A percentile compares a stretch with the other conserved stretches of the same genome.
These are phyloP conservation scores for Corylus americana DNA, from an alignment of 306 rosid species.

Conservation along the genomic window DNA sequence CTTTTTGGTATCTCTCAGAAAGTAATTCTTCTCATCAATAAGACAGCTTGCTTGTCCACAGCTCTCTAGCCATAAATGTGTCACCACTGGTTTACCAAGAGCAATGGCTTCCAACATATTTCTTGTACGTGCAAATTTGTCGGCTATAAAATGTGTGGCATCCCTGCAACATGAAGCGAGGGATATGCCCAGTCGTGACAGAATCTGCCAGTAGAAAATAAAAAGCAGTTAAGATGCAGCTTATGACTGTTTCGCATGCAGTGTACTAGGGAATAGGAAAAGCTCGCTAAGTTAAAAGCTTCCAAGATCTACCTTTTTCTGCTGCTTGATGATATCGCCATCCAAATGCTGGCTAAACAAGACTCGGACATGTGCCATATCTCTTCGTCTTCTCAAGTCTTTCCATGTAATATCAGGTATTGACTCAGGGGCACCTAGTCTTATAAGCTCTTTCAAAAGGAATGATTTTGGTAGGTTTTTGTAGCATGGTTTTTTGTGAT, in stretches of 20 bases:
- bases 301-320: slow-evolving; percentile 66
- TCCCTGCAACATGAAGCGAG: slow-evolving; percentile 61
- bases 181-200: slow-evolving; percentile 65
- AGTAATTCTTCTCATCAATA: slow-evolving; percentile 76
- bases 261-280: slow-evolving; percentile 10
- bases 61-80: slow-evolving; percentile 82
- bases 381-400: slow-evolving; percentile 74
- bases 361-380: slow-evolving; percentile 64
- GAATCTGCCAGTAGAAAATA: slow-evolving; percentile 49
- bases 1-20: slow-evolving; percentile 75
- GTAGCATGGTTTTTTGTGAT: slow-evolving; percentile 34
- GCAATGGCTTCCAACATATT: slow-evolving; percentile 96
- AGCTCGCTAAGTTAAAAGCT: not conserved
- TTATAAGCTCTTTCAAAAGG: slow-evolving; percentile 51
- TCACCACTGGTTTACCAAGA: slow-evolving; percentile 80
- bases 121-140: slow-evolving; percentile 81
- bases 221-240: slow-evolving; percentile 14
- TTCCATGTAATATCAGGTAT: slow-evolving; percentile 27
- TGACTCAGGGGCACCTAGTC: slow-evolving; percentile 46
- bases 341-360: slow-evolving; percentile 86
- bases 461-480: slow-evolving; percentile 47
- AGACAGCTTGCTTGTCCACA: slow-evolving; percentile 82
- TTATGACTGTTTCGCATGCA: slow-evolving; percentile 24
- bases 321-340: slow-evolving; percentile 62
- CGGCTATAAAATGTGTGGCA: slow-evolving; percentile 92